These are phyloP conservation scores for Phytopythium sindhum DNA, from an alignment of 352 stramenopile species.

Conservation along the genomic window DNA sequence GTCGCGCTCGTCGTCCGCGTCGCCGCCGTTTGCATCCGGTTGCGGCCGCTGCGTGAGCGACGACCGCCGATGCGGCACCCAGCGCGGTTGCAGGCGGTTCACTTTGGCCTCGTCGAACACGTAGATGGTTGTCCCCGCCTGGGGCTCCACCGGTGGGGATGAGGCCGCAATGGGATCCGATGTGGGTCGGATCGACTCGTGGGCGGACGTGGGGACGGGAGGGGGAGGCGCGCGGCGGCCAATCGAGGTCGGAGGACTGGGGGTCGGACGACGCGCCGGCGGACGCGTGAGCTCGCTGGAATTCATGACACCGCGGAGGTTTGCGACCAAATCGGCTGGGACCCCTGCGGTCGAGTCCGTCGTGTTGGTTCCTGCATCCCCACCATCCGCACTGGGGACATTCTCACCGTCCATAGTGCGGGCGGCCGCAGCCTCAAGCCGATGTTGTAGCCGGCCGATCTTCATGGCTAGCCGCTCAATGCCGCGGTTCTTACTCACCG, in stretches of 20 bases:
- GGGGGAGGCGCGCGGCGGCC: constrained; percentile 14
- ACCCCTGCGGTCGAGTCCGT: constrained; percentile 16
- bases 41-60: constrained; percentile 13
- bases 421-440: constrained; percentile 27
- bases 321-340: constrained; percentile 47
- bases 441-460: constrained; percentile 44
- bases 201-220: constrained; percentile 9
- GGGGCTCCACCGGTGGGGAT: not conserved
- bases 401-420: not conserved
- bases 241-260: constrained; percentile 13
- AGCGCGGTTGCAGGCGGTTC: constrained; percentile 31
- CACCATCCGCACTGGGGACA: not conserved
- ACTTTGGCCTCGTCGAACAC: constrained; percentile 43
- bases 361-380: not conserved
- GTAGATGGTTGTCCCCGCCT: constrained; percentile 38
- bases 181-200: not conserved
- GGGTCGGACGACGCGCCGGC: constrained; percentile 21
- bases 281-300: constrained; percentile 58
- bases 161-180: not conserved
- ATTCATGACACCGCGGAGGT: constrained; percentile 70
- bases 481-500: constrained; percentile 31
- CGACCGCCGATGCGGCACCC: constrained; percentile 1
- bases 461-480: constrained; percentile 45
- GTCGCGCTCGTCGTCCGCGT: constrained; percentile 8
- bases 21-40: constrained; percentile 7